Conservation (phyloP, 176 grass and related monocot genomes). For the Aegilops bicornis region DNA sequence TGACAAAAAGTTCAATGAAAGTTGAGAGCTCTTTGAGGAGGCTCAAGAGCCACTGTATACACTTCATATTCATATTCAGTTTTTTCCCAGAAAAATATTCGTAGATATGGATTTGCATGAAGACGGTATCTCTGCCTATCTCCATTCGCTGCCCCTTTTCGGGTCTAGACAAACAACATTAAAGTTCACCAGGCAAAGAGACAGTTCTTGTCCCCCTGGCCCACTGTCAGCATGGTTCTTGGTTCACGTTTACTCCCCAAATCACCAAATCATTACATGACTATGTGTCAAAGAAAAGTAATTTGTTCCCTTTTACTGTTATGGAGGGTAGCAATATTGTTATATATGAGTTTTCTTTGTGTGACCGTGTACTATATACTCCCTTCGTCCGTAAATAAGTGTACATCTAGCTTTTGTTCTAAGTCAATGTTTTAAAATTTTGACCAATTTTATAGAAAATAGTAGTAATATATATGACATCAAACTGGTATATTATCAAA, state of each 20-base stretch:
- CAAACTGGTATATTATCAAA: too few species aligned
- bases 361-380: too few species aligned
- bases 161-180: slow-evolving; percentile 49
- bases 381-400: too few species aligned
- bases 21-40: slow-evolving; percentile 15
- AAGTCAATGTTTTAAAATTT: too few species aligned
- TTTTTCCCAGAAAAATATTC: background rate
- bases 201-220: slow-evolving; percentile 11
- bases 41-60: slow-evolving; percentile 1
- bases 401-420: too few species aligned
- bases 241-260: background rate
- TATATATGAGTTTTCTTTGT: too few species aligned
- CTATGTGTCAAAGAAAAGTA: too few species aligned
- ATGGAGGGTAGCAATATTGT: too few species aligned
- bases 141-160: slow-evolving; percentile 3
- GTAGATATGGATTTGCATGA: slow-evolving; percentile 17
- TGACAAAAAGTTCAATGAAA: slow-evolving; percentile 6
- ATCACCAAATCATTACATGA: background rate
- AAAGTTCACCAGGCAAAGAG: slow-evolving; percentile 48
- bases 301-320: too few species aligned
- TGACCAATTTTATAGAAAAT: too few species aligned
- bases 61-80: background rate
- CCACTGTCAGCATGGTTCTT: slow-evolving; percentile 4
- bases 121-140: slow-evolving; percentile 9
- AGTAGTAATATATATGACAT: too few species aligned